Conservation (phyloP, 2,329 filamentous ascomycete genomes). For the Grosmannia serpens region DNA sequence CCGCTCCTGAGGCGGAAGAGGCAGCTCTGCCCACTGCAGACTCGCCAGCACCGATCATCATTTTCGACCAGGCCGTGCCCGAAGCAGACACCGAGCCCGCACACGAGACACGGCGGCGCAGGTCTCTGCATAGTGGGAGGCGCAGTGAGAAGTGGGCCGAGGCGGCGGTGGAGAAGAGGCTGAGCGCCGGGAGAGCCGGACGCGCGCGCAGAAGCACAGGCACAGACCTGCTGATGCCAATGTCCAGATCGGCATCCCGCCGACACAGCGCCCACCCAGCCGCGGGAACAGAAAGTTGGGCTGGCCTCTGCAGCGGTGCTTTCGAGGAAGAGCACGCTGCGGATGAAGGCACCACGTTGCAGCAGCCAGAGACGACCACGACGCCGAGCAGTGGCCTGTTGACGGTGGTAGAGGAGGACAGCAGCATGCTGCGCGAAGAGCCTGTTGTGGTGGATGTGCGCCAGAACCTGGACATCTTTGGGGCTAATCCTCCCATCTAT, state of each 20-base stretch:
- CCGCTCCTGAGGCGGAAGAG: neutral
- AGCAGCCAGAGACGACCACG: neutral
- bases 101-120: constrained; percentile 19
- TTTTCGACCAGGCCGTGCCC: constrained; percentile 19
- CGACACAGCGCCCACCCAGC: neutral
- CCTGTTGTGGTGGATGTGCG: constrained; percentile 19
- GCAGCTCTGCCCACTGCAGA: neutral
- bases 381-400: neutral
- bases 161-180: neutral
- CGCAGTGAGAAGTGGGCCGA: constrained; percentile 15
- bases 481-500: constrained; percentile 6
- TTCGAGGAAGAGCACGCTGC: neutral
- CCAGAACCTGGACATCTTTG: constrained; percentile 23
- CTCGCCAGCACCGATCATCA: constrained; percentile 3
- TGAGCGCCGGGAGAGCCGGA: constrained; percentile 1
- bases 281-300: neutral
- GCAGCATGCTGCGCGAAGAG: neutral
- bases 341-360: neutral
- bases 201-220: constrained; percentile 6
- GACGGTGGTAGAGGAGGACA: neutral
- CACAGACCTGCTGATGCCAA: neutral
- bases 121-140: constrained; percentile 17
- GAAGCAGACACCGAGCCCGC: constrained; percentile 13
- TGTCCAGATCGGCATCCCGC: neutral
- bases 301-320: neutral